A percentile compares a stretch with the other conserved stretches of the same genome.
These are phyloP conservation scores for Dovyalis caffra DNA, from an alignment of 345 rosid genomes.

Conservation along the genomic window DNA sequence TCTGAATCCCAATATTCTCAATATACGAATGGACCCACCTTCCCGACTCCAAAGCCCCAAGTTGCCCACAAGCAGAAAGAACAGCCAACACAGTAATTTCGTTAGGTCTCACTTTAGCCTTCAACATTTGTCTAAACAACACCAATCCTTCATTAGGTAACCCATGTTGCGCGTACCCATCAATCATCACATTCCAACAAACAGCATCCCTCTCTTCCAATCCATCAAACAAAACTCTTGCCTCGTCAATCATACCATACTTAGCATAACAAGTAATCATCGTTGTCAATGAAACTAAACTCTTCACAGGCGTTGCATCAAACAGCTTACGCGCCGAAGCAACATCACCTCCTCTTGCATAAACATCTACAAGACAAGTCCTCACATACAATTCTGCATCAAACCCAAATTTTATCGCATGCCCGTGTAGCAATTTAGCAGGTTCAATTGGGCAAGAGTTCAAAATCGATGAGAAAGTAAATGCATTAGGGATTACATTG, in stretches of 20 bases:
- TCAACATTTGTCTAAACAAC: constrained; percentile 53
- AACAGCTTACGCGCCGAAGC: constrained; percentile 60
- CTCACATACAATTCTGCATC: constrained; percentile 60
- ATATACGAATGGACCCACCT: constrained; percentile 68
- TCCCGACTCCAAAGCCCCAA: constrained; percentile 70
- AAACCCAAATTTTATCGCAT: constrained; percentile 56
- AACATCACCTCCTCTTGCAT: constrained; percentile 60
- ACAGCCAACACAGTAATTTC: constrained; percentile 55
- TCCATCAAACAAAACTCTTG: constrained; percentile 53
- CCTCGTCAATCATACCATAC: constrained; percentile 47
- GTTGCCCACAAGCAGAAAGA: constrained; percentile 73
- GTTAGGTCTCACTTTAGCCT: constrained; percentile 43
- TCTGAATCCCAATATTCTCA: constrained; percentile 30
- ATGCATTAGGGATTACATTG: constrained; percentile 54
- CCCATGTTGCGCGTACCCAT: constrained; percentile 57
- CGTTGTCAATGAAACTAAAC: constrained; percentile 59
- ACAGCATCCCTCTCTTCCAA: constrained; percentile 52
- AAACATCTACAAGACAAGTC: constrained; percentile 64
- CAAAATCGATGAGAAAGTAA: constrained; percentile 67
- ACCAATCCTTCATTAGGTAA: constrained; percentile 43
- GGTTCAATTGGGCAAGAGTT: constrained; percentile 52
- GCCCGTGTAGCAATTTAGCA: constrained; percentile 49
- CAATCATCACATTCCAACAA: constrained; percentile 81
- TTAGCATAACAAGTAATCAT: constrained; percentile 77
- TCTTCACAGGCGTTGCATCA: constrained; percentile 58